Evolutionary conservation across 305 asterid genomes (phyloP), one percentile per base, ranked within the genome.

Genomic region (Lippia alba): DNA sequence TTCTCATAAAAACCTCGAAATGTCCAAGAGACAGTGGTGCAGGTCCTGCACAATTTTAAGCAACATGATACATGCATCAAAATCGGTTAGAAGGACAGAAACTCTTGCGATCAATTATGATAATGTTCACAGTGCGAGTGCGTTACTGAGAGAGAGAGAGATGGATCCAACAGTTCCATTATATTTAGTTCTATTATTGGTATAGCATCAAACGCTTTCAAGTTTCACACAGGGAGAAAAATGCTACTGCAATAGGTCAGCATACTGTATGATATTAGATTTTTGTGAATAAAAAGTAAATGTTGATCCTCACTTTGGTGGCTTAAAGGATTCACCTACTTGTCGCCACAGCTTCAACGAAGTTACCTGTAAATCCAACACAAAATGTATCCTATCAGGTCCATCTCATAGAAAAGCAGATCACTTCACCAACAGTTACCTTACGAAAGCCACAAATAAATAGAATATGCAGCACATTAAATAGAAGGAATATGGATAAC

Each of bases 11-110:
- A 93, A 70, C 94, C 91, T 70, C 98, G 94, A 76, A 93, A 93
- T 66, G 96, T 91, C 98, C 98, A 93, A 40, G 98, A 93, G 61
- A 93, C 96, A 50, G 98, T 93, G 54, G 98, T 94, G 79, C 98
- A 94, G 56, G 98, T 94, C 94, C 98, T 93, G 89, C 56, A 58
- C 63, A 71, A 74, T 61, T 40, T 67, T 39, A 56, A 41, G 74
- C 63, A 62, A 61, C 56, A 65, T 64, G 61, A 64, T 74, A 69
- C 63, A 68, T 59, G 44, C 59, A 46, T 63, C 56, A 46, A 49
- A 69, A 65, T 48, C 44, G 40, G 12, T 63, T 40, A 63, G 77
- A 56, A 70, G 60, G 72, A 45, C 41, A 60, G 10, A 62, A 73
- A 16, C 69, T 41, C 56, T 64, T 24, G 40, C 32, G 56, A 50